Evolutionary conservation across 75 land plant genomes (phyloP), one percentile per base, ranked within the genome.

Genomic region (Pinus albicaulis): DNA sequence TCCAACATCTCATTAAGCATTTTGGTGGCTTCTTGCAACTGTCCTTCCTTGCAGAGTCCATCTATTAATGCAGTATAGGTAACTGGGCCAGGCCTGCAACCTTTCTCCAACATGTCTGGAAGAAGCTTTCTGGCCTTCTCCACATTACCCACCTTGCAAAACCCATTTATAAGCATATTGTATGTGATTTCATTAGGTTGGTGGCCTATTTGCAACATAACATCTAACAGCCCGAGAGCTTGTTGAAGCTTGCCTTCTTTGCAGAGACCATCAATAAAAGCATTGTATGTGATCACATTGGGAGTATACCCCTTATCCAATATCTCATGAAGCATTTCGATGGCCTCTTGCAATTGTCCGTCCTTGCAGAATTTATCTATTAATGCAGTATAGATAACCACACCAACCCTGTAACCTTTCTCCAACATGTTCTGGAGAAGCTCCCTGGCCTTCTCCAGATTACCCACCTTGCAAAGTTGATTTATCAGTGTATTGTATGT

Each of bases 261-360:
- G 56, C 94, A 92, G 85, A 91, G 89, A 17, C 89, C 91, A 55
- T 83, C 82, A 74, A 94, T 63, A 56, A 96, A 76, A 14, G 93
- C 81, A 63, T 96, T 96, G 98, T 98, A 94, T n/a, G 99, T 96
- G 8, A 94, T 90, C 55, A 96, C 75, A 76, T 94, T 91, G 0
- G 99, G 91, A 0, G 74, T 52, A 73, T 86, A 92, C 20, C 87
- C 89, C 73, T 77, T 79, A 15, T 74, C 63, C 77, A 82, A 83
- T 57, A 96, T 83, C 74, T 94, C 92, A 38, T 92, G 90, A 80
- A 98, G 89, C 24, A 92, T 81, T 52, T 77, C 70, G 92, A 91
- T 91, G 94, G 92, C 92, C 78, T 94, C 5, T 80, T 59, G 62
- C 92, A 89, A 36, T 88, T 89, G 11, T 83, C 86, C 24, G 86